Base-by-base conservation (phyloP, 2,329 filamentous ascomycete species). In the Escovopsis sp. region DNA sequence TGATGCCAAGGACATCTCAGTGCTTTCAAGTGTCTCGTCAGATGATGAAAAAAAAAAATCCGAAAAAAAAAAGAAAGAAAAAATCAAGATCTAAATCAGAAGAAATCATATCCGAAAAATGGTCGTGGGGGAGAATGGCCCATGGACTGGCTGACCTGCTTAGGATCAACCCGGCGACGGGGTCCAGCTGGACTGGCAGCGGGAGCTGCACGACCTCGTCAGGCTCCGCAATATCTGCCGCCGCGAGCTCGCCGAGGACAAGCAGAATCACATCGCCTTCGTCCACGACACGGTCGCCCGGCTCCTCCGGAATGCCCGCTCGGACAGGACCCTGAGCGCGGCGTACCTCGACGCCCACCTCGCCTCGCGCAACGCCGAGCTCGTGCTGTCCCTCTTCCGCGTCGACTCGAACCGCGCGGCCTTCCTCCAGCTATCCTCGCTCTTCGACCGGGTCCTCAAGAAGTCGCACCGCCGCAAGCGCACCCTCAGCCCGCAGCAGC, bases 361-460 rank as follows among this genome's bases (percentile, higher is more conserved):
- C 19, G 43, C 55, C 12, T 78, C 75, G 3, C 67, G 64, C 48
- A 70, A 73, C 48, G 57, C 66, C 33, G 42, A 61, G 15, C 48
- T 73, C 33, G 59, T 77, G 7, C 48, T 55, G 7, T n/a, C 59
- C 8, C 54, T 72, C 44, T 69, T 75, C 50, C 48, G 57, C n/a
- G 56, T 65, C 3, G 59, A 65, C 7, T 56, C 63, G 19, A 80
- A 77, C 47, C 64, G 72, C 39, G 66, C 74, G 43, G 67, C 70
- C 26, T 78, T 85, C 53, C 62, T 87, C 30, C 73, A 72, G 48
- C 68, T 71, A 11, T 86, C 81, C 1, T 74, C 68, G 18, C 65
- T 85, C 2, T 84, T 75, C 55, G 63, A 70, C 10, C 68, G 72
- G n/a, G 70, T 73, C 15, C 38, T 38, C 41, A 45, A 34, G 19